Evolutionary conservation across 2,329 filamentous ascomycete species (phyloP).

Genomic region (Sphaerulina musiva): DNA sequence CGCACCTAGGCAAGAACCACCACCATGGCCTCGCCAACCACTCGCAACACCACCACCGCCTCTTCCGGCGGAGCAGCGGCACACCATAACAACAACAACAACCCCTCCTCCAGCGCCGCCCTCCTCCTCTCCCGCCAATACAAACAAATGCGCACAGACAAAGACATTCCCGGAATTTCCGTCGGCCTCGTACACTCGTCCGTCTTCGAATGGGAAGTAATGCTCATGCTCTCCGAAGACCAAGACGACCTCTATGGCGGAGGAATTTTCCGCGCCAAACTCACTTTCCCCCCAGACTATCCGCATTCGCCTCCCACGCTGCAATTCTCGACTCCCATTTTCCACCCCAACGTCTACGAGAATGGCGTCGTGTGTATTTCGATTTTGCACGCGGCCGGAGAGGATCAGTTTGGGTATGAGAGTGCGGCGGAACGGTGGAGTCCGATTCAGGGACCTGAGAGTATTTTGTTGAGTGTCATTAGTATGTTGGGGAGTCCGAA

Average conservation of each 20-base stretch:
- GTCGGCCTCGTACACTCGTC: conserved; percentile 81
- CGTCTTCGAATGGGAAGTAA: conserved; percentile 96
- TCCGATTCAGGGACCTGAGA: conserved; percentile 91
- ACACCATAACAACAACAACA: too few species aligned
- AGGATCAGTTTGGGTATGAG: conserved; percentile 93
- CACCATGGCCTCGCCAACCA: neutral
- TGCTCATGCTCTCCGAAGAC: conserved; percentile 95
- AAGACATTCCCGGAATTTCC: conserved; percentile 89
- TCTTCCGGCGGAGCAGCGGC: conserved; percentile 3
- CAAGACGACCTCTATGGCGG: conserved; percentile 74
- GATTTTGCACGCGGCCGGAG: conserved; percentile 90
- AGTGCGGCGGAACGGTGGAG: conserved; percentile 84
- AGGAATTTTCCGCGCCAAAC: conserved; percentile 80
- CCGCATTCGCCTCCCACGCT: conserved; percentile 83
- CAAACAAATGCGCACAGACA: conserved; percentile 87
- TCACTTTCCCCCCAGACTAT: conserved; percentile 79
- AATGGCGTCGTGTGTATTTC: conserved; percentile 90
- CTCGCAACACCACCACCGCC: neutral
- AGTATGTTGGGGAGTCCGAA: conserved; percentile 89
- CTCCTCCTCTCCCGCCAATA: conserved; percentile 76
- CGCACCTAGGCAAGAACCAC: neutral
- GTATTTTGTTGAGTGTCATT: conserved; percentile 85
- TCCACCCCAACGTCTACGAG: conserved; percentile 89
- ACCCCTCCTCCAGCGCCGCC: conserved; percentile 51
- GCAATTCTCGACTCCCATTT: conserved; percentile 79